Conservation (phyloP, 1,284 basidiomycete genomes). For the Wolfiporia cocos region DNA sequence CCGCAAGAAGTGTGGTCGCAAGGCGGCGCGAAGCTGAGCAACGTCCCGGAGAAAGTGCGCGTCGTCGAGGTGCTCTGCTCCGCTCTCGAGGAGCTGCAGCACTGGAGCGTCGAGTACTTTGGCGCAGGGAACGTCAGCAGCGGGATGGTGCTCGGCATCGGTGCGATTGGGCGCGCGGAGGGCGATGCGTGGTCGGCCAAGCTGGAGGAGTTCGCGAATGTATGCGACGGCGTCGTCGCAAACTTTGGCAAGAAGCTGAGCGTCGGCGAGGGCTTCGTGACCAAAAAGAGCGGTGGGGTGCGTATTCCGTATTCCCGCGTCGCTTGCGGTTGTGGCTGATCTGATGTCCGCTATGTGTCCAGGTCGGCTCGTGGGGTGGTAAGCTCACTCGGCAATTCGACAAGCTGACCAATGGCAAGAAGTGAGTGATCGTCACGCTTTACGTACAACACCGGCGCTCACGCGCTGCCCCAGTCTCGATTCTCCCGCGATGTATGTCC, state of each 20-base stretch:
- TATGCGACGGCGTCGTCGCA: constrained; percentile 82
- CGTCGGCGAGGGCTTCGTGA: constrained; percentile 76
- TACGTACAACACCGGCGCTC: constrained; percentile 13
- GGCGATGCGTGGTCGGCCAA: constrained; percentile 67
- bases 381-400: constrained; percentile 82
- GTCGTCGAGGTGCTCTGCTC: constrained; percentile 74
- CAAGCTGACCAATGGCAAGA: constrained; percentile 87
- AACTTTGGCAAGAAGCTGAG: constrained; percentile 88
- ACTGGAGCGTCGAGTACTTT: constrained; percentile 60
- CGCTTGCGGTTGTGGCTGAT: no score
- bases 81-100: constrained; percentile 72
- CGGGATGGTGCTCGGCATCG: constrained; percentile 64
- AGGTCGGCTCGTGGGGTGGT: constrained; percentile 69
- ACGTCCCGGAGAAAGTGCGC: constrained; percentile 80
- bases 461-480: constrained; percentile 56
- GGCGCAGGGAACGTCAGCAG: constrained; percentile 74
- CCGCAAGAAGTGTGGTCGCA: constrained; percentile 89
- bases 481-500: constrained; percentile 82
- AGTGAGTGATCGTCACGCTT: constrained; percentile 43
- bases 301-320: no score
- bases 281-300: constrained; percentile 72
- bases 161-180: constrained; percentile 62
- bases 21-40: constrained; percentile 76
- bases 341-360: no score
- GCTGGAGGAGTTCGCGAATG: constrained; percentile 65